Percentiles rank a stretch among this genome's conserved stretches.
These are phyloP conservation scores for Collybia sp. DNA, from an alignment of 768 basidiomycete species.

Conservation along the genomic window DNA sequence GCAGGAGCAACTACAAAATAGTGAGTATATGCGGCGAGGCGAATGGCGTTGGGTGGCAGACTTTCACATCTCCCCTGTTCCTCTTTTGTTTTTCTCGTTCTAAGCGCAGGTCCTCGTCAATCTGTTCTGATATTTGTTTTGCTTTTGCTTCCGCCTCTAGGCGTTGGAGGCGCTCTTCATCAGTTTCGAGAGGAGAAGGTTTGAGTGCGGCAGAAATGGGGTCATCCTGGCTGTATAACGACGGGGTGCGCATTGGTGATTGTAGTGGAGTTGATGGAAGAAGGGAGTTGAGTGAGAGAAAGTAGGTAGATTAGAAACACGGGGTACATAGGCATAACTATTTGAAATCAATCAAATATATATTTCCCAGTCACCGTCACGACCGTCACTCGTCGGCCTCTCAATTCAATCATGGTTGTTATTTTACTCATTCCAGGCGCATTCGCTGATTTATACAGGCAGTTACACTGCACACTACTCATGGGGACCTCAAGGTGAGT, in stretches of 20 bases:
- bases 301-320: not conserved
- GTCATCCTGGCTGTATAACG: slow-evolving; percentile 71
- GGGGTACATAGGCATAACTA: not conserved
- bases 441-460: slow-evolving; percentile 48
- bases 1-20: slow-evolving; percentile 52
- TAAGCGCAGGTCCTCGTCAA: slow-evolving; percentile 72
- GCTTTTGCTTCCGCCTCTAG: slow-evolving; percentile 69
- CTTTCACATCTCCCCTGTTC: slow-evolving; percentile 74
- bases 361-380: not conserved
- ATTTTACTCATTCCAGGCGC: slow-evolving; percentile 7
- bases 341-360: too few relatives aligned
- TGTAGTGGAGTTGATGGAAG: slow-evolving; percentile 23
- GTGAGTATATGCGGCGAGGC: slow-evolving; percentile 32
- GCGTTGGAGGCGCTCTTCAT: slow-evolving; percentile 54
- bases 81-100: slow-evolving; percentile 65
- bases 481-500: slow-evolving; percentile 87
- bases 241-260: slow-evolving; percentile 55
- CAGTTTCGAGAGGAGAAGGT: slow-evolving; percentile 64
- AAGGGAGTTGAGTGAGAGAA: slow-evolving; percentile 9
- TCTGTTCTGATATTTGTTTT: slow-evolving; percentile 70
- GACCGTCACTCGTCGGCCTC: not conserved
- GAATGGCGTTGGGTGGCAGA: slow-evolving; percentile 15
- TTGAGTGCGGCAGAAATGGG: slow-evolving; percentile 65
- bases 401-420: slow-evolving; percentile 12
- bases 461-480: slow-evolving; percentile 91